Evolutionary conservation across 1,284 basidiomycete species (phyloP).

Genomic region (Crepidotus sp.): DNA sequence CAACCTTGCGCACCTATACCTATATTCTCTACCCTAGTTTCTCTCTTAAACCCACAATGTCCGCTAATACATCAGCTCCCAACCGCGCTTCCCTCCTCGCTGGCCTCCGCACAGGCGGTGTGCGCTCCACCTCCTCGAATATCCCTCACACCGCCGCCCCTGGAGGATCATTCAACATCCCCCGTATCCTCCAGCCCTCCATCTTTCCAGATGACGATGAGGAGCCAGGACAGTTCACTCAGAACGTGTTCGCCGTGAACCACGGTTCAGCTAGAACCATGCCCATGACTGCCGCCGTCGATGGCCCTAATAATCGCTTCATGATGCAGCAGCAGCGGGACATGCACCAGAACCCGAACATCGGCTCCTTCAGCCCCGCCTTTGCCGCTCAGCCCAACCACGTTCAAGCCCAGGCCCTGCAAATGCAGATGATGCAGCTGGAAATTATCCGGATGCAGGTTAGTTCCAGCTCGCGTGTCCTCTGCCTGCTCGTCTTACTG

Average conservation of each 20-base stretch:
- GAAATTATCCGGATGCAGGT: slow-evolving; percentile 75
- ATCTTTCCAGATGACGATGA: slow-evolving; percentile 46
- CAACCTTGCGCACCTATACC: slow-evolving; percentile 23
- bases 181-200: slow-evolving; percentile 36
- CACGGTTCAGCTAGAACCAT: slow-evolving; percentile 32
- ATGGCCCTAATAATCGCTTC: slow-evolving; percentile 56
- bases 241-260: slow-evolving; percentile 27
- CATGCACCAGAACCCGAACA: slow-evolving; percentile 51
- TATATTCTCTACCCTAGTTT: slow-evolving; percentile 18
- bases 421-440: slow-evolving; percentile 75
- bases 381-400: slow-evolving; percentile 34
- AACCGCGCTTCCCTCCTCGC: slow-evolving; percentile 76
- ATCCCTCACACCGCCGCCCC: slow-evolving; percentile 64
- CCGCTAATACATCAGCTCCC: slow-evolving; percentile 41
- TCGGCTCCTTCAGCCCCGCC: slow-evolving; percentile 45
- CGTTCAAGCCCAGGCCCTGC: slow-evolving; percentile 42
- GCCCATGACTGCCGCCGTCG: slow-evolving; percentile 63
- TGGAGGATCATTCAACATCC: slow-evolving; percentile 50
- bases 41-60: slow-evolving; percentile 37
- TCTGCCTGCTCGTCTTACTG: slow-evolving; percentile 10
- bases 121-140: slow-evolving; percentile 54
- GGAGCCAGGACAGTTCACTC: slow-evolving; percentile 46
- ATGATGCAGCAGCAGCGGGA: slow-evolving; percentile 31
- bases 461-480: slow-evolving; percentile 20
- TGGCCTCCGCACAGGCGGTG: slow-evolving; percentile 78